A percentile compares a stretch with the other conserved stretches of the same genome.
These are phyloP conservation scores for Yamadazyma diospyri DNA, from an alignment of 1,139 yeast species.

Conservation along the genomic window DNA sequence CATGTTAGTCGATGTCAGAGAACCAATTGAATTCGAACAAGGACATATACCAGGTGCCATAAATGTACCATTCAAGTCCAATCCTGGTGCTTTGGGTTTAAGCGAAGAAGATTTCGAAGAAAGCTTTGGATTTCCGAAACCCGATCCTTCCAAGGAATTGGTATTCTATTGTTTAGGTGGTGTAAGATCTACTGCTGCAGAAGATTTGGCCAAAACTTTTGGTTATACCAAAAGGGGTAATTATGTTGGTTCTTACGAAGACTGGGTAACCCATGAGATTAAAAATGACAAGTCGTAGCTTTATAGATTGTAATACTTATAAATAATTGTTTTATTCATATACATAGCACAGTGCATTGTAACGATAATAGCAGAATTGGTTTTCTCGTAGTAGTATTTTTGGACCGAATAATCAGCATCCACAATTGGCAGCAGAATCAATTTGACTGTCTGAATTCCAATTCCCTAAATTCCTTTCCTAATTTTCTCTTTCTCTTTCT, in stretches of 20 bases:
- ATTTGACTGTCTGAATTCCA: constrained; percentile 45
- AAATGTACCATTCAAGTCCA: constrained; percentile 84
- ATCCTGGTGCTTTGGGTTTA: constrained; percentile 91
- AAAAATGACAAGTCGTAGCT: constrained; percentile 2
- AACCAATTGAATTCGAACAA: constrained; percentile 72
- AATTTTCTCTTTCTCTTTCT: constrained; percentile 90
- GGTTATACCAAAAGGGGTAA: constrained; percentile 80
- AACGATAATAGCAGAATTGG: too few species aligned
- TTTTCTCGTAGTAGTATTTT: too few species aligned
- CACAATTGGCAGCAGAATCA: not conserved
- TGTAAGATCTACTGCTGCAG: constrained; percentile 86
- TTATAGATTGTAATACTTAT: constrained; percentile 5
- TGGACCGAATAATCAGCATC: not conserved
- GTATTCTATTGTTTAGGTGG: constrained; percentile 94
- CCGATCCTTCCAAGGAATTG: constrained; percentile 64
- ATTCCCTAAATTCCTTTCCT: constrained; percentile 83
- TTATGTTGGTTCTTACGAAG: constrained; percentile 80
- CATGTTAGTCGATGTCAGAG: constrained; percentile 84
- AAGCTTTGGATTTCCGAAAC: constrained; percentile 82
- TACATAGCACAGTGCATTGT: constrained; percentile 3
- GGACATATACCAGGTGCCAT: constrained; percentile 81
- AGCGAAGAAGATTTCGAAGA: constrained; percentile 75
- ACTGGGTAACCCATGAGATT: constrained; percentile 64
- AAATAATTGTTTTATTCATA: constrained; percentile 4
- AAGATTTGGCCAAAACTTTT: constrained; percentile 83